A percentile compares a stretch with the other conserved stretches of the same genome.
These are phyloP conservation scores for Suillus hirtellus DNA, from an alignment of 768 basidiomycete genomes.

Conservation along the genomic window DNA sequence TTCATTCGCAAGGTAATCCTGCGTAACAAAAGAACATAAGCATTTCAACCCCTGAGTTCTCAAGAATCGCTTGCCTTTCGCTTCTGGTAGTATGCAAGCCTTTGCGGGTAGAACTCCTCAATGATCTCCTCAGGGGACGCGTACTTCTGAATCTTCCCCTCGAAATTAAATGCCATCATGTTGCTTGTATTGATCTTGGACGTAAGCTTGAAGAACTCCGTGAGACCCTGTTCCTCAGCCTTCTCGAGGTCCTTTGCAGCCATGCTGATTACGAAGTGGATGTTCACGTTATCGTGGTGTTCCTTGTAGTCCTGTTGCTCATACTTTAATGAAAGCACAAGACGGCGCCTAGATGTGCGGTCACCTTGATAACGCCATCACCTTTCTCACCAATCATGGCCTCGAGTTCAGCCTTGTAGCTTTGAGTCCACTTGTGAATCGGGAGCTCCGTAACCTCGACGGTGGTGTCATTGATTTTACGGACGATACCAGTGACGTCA, in stretches of 20 bases:
- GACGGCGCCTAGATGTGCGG: conserved; percentile 10
- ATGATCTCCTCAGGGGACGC: conserved; percentile 86
- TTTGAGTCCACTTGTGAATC: conserved; percentile 92
- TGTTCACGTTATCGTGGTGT: conserved; percentile 88
- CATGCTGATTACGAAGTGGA: conserved; percentile 88
- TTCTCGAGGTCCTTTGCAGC: conserved; percentile 76
- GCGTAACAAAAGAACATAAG: conserved; percentile 1
- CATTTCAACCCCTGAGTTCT: not conserved
- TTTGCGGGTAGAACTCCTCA: conserved; percentile 87
- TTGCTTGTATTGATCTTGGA: conserved; percentile 86
- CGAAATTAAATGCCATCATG: conserved; percentile 98
- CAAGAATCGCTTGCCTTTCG: conserved; percentile 67
- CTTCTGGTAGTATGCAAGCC: conserved; percentile 91
- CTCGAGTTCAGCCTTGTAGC: conserved; percentile 91
- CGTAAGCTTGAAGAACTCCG: conserved; percentile 90
- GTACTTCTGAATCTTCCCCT: conserved; percentile 95
- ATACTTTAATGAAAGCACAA: not conserved
- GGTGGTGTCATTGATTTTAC: conserved; percentile 82
- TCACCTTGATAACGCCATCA: conserved; percentile 77
- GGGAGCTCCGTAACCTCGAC: conserved; percentile 95
- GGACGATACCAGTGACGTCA: conserved; percentile 71
- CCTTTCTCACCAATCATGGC: conserved; percentile 86
- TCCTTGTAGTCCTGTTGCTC: conserved; percentile 88
- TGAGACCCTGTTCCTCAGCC: conserved; percentile 85
- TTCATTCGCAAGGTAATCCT: conserved; percentile 87